Evolutionary conservation across 768 basidiomycete species (phyloP), one percentile per base, ranked within the genome.

Genomic region (Tephrocybe sp.): DNA sequence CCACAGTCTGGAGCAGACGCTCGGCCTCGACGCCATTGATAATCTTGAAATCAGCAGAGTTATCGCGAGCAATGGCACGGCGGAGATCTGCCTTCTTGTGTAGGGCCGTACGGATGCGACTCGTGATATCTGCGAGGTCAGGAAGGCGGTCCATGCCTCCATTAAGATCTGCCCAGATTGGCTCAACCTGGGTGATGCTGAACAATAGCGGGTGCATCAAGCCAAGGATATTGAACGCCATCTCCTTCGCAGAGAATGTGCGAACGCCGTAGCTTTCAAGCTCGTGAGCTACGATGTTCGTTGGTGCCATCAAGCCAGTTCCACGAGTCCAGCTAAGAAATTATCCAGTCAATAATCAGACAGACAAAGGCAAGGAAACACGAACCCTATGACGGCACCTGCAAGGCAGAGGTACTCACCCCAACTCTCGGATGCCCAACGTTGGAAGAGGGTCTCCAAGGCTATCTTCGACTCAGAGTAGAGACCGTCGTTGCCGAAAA

Each of bases 161-260:
- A 58, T 94, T 97, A 55, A 97, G 77, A 65, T 98, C 97, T 47
- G 95, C 97, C 97, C 97, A 98, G 64, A 98, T 94, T 8, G 97
- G 95, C 66, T 99, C 95, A 39, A 98, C 94, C 67, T 99, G 97
- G 10, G 95, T 97, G 62, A 99, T 95, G 69, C 95, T 97, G 83
- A 98, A 98, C 45, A 99, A 80, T 5, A 98, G 83, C 37, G 97
- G 97, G 64, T 99, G 97, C 95, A 99, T 98, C 42, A 99, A 79
- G 52, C 97, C 95, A 47, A 99, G 86, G 61, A 99, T 93, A 70
- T 99, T 99, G 83, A 99, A 99, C 0, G 97, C 94, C 97, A 98
- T 99, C 72, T 99, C 97, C 74, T 98, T 98, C 23, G 97, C 89
- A 0, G 95, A 98, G 82, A 98, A 99, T 1, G 97, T 99, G 57